phyloP scores from a whole-genome alignment of 495 filamentous ascomycete species.

The Annulohypoxylon stygium region DNA sequence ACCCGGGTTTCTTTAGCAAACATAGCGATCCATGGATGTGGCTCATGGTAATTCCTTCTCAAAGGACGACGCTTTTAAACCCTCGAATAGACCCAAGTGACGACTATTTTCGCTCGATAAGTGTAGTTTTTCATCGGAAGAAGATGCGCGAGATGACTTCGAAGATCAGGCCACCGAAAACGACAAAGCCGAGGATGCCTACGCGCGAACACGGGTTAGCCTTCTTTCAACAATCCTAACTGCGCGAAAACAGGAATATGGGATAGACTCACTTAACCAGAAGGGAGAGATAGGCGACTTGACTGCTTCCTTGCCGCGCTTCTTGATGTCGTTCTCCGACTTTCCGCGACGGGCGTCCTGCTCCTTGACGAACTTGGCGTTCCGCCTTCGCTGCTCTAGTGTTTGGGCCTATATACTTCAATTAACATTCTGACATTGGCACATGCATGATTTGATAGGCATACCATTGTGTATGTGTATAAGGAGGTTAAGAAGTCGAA shows the following conservation, averaged over 20 bases:
- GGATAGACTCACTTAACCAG: constrained; percentile 80
- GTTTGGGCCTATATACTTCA: constrained; percentile 81
- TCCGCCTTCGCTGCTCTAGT: constrained; percentile 89
- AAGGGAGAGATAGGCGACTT: constrained; percentile 84
- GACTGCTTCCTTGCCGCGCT: constrained; percentile 68
- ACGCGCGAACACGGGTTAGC: neutral
- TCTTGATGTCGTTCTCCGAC: constrained; percentile 75
- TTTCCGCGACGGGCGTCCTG: constrained; percentile 88
- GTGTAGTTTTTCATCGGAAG: constrained; percentile 57
- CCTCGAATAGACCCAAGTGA: neutral
- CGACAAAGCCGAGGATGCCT: constrained; percentile 84
- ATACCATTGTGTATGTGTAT: constrained; percentile 40
- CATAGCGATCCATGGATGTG: neutral
- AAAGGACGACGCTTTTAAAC: neutral
- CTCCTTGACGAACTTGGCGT: constrained; percentile 83
- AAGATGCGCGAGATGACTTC: constrained; percentile 84
- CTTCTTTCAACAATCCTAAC: neutral
- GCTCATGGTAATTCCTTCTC: constrained; percentile 19
- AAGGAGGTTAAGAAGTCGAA: neutral
- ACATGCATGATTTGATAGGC: neutral
- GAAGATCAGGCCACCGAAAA: constrained; percentile 87
- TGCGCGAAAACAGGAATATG: neutral
- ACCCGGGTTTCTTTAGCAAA: neutral
- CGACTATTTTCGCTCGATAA: neutral
- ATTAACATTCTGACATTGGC: neutral